Evolutionary conservation across 106 monocot genomes (phyloP).

Genomic region (Iris macrosiphon): DNA sequence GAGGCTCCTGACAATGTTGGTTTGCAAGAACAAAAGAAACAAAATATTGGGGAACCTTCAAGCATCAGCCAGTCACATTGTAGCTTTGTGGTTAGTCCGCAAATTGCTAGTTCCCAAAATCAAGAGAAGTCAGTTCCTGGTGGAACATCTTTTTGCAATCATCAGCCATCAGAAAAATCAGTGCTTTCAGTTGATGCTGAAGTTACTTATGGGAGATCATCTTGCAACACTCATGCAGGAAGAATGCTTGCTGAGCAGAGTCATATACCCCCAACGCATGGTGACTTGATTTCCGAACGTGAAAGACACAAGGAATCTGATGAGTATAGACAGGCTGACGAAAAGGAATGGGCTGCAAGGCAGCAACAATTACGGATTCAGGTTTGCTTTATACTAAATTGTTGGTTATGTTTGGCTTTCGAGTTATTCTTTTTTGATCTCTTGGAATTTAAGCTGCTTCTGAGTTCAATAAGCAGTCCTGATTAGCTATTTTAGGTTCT

Average conservation of each 20-base stretch:
- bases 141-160: neutral
- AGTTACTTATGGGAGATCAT: neutral
- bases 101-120: neutral
- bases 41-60: neutral
- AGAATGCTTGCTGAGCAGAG: conserved; percentile 3
- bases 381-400: conserved; percentile 44
- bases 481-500: too few species aligned
- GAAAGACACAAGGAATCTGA: conserved; percentile 84
- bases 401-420: too few species aligned
- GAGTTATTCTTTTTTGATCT: too few species aligned
- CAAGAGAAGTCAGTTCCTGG: conserved; percentile 4
- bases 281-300: conserved; percentile 46
- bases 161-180: neutral
- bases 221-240: neutral
- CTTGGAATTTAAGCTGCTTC: too few species aligned
- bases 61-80: neutral
- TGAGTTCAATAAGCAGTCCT: too few species aligned
- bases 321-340: conserved; percentile 65
- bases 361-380: conserved; percentile 54
- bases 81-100: neutral
- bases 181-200: too few species aligned
- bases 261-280: neutral
- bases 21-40: conserved; percentile 12
- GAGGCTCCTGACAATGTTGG: neutral
- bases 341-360: conserved; percentile 91